These are phyloP conservation scores for Syncephalastrum racemosum DNA, from an alignment of 371 early-diverging fungal species.

Conservation along the genomic window DNA sequence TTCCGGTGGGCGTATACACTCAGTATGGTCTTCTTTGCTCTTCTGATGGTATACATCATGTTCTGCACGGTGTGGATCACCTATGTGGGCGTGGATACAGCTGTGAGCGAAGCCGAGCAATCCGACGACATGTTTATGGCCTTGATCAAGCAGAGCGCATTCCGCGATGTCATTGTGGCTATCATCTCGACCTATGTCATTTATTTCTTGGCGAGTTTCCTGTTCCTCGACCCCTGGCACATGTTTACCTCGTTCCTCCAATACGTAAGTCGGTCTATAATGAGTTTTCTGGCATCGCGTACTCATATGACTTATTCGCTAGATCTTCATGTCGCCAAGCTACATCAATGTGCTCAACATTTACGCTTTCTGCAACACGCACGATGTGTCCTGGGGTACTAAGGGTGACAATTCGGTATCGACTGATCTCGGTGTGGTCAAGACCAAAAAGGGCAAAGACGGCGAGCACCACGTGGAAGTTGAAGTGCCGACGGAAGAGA, in stretches of 20 bases:
- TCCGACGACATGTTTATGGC: slow-evolving; percentile 23
- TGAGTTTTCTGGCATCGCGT: neutral
- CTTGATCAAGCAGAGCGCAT: slow-evolving; percentile 37
- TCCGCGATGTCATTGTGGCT: slow-evolving; percentile 63
- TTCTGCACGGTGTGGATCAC: slow-evolving; percentile 61
- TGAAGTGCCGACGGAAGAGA: slow-evolving; percentile 70
- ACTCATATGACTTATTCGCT: neutral
- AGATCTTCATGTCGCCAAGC: slow-evolving; percentile 59
- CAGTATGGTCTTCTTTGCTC: slow-evolving; percentile 48
- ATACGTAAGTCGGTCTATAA: slow-evolving; percentile 22
- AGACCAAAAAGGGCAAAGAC: slow-evolving; percentile 51
- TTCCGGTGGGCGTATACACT: slow-evolving; percentile 67
- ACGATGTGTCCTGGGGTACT: slow-evolving; percentile 90
- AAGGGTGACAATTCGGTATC: slow-evolving; percentile 77
- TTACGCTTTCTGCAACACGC: slow-evolving; percentile 73
- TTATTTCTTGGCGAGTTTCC: slow-evolving; percentile 61
- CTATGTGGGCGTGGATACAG: slow-evolving; percentile 38
- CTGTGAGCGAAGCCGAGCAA: slow-evolving; percentile 25
- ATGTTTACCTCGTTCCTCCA: slow-evolving; percentile 67
- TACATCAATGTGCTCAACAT: slow-evolving; percentile 67
- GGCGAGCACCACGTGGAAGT: slow-evolving; percentile 57
- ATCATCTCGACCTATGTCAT: slow-evolving; percentile 67
- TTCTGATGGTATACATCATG: slow-evolving; percentile 62
- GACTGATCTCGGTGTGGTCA: slow-evolving; percentile 68
- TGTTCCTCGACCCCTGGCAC: slow-evolving; percentile 73